A percentile compares a stretch with the other conserved stretches of the same genome.
These are phyloP conservation scores for Termitomyces sp. DNA, from an alignment of 768 basidiomycete species.

Conservation along the genomic window DNA sequence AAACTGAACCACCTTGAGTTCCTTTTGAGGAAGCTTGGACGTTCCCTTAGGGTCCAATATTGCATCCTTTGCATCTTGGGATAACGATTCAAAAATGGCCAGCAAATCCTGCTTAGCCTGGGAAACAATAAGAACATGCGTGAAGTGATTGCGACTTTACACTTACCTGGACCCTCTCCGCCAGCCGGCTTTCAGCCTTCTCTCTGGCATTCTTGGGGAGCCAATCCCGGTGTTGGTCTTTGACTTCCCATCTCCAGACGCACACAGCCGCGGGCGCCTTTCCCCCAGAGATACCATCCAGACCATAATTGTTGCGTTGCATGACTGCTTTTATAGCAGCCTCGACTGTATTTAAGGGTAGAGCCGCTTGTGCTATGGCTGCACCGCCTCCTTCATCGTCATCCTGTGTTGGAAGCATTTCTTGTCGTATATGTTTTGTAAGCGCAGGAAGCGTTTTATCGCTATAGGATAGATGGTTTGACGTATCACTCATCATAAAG, in stretches of 20 bases:
- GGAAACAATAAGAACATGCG: conserved; percentile 5
- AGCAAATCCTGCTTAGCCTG: conserved; percentile 61
- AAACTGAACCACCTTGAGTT: conserved; percentile 22
- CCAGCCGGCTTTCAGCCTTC: conserved; percentile 55
- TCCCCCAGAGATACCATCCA: conserved; percentile 48
- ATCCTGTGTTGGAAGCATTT: conserved; percentile 62
- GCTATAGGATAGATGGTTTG: conserved; percentile 35
- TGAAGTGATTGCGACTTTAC: background rate
- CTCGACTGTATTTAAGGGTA: conserved; percentile 59
- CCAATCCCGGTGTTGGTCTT: conserved; percentile 52
- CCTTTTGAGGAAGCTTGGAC: conserved; percentile 31
- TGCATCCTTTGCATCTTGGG: conserved; percentile 51
- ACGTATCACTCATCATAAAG: background rate
- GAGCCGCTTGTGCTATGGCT: conserved; percentile 28
- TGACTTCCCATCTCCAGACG: conserved; percentile 88
- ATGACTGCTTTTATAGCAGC: conserved; percentile 60
- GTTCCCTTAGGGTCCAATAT: conserved; percentile 52
- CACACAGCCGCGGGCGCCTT: conserved; percentile 63
- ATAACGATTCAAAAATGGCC: conserved; percentile 50
- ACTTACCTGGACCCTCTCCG: conserved; percentile 65
- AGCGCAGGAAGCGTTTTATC: conserved; percentile 67
- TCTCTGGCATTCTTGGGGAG: conserved; percentile 64
- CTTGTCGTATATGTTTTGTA: conserved; percentile 65
- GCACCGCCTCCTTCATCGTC: conserved; percentile 44
- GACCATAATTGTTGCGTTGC: conserved; percentile 76